Percentiles rank a stretch among this genome's conserved stretches.
phyloP scores from a whole-genome alignment of 495 filamentous ascomycete species.

The Podospora pseudocomata region DNA sequence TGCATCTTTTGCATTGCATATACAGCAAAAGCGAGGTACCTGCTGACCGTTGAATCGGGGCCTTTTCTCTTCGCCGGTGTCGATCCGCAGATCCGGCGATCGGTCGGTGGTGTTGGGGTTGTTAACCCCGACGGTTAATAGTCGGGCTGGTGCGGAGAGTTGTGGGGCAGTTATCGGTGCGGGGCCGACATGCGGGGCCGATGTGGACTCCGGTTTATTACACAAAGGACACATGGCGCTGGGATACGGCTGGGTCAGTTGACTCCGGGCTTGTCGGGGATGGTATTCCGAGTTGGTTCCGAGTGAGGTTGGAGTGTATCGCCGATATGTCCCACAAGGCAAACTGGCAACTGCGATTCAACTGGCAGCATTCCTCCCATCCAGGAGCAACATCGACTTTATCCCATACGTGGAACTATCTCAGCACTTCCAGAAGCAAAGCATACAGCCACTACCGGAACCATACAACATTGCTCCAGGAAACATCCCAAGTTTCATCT shows the following conservation, averaged over 20 bases:
- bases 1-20: neutral
- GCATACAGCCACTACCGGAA: neutral
- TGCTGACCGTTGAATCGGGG: neutral
- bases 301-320: neutral
- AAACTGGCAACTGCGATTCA: neutral
- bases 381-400: neutral
- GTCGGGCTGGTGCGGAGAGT: neutral
- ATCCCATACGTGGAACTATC: neutral
- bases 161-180: neutral
- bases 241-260: neutral
- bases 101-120: neutral
- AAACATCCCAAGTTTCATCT: neutral
- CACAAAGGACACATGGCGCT: neutral
- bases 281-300: neutral
- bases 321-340: neutral
- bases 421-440: neutral
- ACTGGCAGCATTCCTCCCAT: neutral
- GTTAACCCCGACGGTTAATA: neutral
- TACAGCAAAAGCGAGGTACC: neutral
- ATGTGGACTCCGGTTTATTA: neutral
- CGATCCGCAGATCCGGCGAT: neutral
- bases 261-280: neutral
- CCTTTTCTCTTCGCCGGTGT: neutral
- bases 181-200: neutral
- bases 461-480: neutral